Conservation (phyloP, 805 yeast species). For the Cyberlindnera veronae region DNA sequence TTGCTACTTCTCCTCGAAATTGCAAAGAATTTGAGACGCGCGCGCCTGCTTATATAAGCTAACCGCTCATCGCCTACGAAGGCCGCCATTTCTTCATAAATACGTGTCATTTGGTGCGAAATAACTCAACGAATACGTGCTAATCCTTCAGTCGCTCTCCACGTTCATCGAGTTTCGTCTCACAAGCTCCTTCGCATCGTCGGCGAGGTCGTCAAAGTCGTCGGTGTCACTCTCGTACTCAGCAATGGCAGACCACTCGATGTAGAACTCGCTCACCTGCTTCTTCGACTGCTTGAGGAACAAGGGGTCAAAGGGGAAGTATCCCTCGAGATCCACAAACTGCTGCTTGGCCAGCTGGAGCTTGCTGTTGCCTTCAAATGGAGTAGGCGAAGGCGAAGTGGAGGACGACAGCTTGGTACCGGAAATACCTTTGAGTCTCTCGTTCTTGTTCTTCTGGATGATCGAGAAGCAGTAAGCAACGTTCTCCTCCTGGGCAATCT, state of each 20-base stretch:
- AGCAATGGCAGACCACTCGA: slow-evolving; percentile 83
- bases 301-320: slow-evolving; percentile 94
- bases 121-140: no score
- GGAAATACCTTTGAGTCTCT: slow-evolving; percentile 39
- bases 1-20: background rate
- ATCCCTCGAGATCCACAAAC: slow-evolving; percentile 86
- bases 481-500: slow-evolving; percentile 83
- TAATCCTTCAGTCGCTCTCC: slow-evolving; percentile 4
- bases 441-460: slow-evolving; percentile 78
- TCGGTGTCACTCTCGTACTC: slow-evolving; percentile 47
- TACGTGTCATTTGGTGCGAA: no score
- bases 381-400: slow-evolving; percentile 1
- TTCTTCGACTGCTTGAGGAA: slow-evolving; percentile 60
- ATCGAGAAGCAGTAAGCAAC: slow-evolving; percentile 92
- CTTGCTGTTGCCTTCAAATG: slow-evolving; percentile 27
- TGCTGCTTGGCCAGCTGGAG: slow-evolving; percentile 61
- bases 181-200: slow-evolving; percentile 22
- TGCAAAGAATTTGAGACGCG: background rate
- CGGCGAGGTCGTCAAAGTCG: slow-evolving; percentile 38
- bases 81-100: background rate
- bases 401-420: slow-evolving; percentile 23
- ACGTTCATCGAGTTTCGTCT: slow-evolving; percentile 20
- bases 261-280: slow-evolving; percentile 52
- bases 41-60: no score
- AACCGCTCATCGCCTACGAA: background rate